phyloP scores from a whole-genome alignment of 148 eudicot species.

The Oxyria digyna region DNA sequence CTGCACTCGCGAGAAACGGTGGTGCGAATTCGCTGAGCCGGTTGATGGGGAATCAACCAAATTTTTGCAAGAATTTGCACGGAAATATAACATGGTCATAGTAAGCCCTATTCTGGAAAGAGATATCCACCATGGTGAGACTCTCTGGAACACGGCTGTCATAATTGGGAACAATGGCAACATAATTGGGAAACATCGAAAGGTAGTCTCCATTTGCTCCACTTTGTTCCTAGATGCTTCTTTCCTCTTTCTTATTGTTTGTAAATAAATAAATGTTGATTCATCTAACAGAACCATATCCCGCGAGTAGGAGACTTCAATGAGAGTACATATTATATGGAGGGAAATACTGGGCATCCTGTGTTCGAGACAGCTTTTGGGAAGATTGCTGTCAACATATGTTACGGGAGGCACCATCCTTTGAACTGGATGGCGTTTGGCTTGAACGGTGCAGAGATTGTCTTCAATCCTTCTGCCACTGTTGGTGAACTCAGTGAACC shows the following conservation, averaged over 20 bases:
- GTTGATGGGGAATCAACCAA: conserved; percentile 83
- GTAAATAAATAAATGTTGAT: neutral
- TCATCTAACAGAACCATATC: conserved; percentile 73
- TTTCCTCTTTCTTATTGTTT: neutral
- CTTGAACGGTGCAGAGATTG: conserved; percentile 95
- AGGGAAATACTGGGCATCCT: conserved; percentile 97
- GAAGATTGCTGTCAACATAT: conserved; percentile 80
- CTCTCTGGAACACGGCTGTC: conserved; percentile 88
- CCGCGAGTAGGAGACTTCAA: conserved; percentile 96
- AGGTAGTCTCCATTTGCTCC: conserved; percentile 37
- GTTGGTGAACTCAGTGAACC: conserved; percentile 98
- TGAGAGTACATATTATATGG: conserved; percentile 98
- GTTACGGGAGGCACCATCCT: conserved; percentile 98
- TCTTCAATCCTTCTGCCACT: conserved; percentile 92
- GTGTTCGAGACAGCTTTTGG: conserved; percentile 92
- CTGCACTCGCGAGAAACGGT: conserved; percentile 90
- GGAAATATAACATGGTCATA: conserved; percentile 86
- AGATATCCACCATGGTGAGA: conserved; percentile 81
- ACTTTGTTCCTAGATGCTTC: neutral
- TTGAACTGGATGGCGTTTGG: conserved; percentile 95
- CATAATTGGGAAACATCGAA: conserved; percentile 82
- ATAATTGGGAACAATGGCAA: conserved; percentile 88
- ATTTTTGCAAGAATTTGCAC: conserved; percentile 65
- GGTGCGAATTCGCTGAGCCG: conserved; percentile 97
- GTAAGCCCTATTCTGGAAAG: conserved; percentile 87